phyloP scores from a whole-genome alignment of 345 rosid genomes.

The Populus alba region DNA sequence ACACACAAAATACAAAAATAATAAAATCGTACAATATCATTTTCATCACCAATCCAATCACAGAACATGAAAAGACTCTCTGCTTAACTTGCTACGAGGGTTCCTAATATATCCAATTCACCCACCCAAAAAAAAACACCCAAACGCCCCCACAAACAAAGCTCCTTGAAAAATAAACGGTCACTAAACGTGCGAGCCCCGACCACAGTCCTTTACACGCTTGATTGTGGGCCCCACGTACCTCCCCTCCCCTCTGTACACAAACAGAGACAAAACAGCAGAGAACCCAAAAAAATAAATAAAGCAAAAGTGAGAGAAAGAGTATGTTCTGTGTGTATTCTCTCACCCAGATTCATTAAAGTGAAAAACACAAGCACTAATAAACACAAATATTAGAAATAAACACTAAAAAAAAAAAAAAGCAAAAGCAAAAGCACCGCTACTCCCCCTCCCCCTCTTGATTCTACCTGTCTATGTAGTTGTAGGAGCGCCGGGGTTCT shows the following conservation, averaged over 20 bases:
- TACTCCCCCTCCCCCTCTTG: slow-evolving; percentile 5
- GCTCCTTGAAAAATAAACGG: not conserved
- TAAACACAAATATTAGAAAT: slow-evolving; percentile 10
- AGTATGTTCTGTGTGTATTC: slow-evolving; percentile 16
- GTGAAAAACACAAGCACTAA: slow-evolving; percentile 24
- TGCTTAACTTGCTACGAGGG: not conserved
- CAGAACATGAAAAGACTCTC: not conserved
- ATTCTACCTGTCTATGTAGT: not conserved
- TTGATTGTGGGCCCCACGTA: not conserved
- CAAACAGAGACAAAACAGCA: slow-evolving; percentile 1
- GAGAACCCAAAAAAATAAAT: not conserved
- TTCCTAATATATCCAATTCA: not conserved
- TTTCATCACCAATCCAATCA: slow-evolving; percentile 11
- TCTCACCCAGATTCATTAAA: slow-evolving; percentile 38
- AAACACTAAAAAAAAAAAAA: slow-evolving; percentile 2
- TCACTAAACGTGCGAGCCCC: not conserved
- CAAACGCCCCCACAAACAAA: not conserved
- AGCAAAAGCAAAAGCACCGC: slow-evolving; percentile 5
- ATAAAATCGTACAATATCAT: not conserved
- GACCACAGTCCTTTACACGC: slow-evolving; percentile 1
- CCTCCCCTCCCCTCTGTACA: not conserved
- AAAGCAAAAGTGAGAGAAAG: not conserved
- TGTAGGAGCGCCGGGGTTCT: not conserved
- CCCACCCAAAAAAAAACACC: not conserved
- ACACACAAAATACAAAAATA: not conserved